Base-by-base conservation (phyloP, 495 filamentous ascomycete species). In the Stereocaulon alpinum region DNA sequence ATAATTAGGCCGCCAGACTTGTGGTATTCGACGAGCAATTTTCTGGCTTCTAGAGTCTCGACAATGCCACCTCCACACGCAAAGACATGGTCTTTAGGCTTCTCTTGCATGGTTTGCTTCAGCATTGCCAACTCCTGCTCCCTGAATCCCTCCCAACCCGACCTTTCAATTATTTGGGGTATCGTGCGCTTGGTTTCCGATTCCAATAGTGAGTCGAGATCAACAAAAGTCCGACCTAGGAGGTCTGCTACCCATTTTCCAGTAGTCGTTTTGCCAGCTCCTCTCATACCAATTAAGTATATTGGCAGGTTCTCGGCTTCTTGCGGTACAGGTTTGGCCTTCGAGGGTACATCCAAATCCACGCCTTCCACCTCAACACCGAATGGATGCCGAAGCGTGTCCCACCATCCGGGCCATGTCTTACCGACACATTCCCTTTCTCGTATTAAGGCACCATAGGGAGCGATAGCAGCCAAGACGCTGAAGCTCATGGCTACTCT, bases 391-490 rank as follows among this genome's bases (percentile, higher is more conserved):
- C 84, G 81, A 55, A 96, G 68, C 43, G 83, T 81, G 70, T 99
- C 94, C 93, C 93, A 99, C 89, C 93, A 99, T 14, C 91, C 93
- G 0, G 93, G 93, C 93, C 94, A 99, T n/a, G 93, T 99, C 79
- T 99, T 99, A 44, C 86, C 91, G 22, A 89, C 87, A 68, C 93
- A 99, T 68, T 94, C 89, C 60, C 86, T 86, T 70, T 99, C 93
- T 7, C 84, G 75, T 55, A 99, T 85, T 32, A 95, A 73, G 2
- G 89, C 85, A 2, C 88, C 80, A 14, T 81, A 68, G 6, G 93
- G 87, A n/a, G 86, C 78, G 40, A 86, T 77, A 27, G 88, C 74
- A 20, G 89, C 83, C 34, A 99, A 72, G n/a, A 99, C 88, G 59
- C 89, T 89, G 72, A 96, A 94, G 72, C 91, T 96, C 89, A 97